phyloP scores from a whole-genome alignment of 768 basidiomycete species.

The Holtermannia corniformis region DNA sequence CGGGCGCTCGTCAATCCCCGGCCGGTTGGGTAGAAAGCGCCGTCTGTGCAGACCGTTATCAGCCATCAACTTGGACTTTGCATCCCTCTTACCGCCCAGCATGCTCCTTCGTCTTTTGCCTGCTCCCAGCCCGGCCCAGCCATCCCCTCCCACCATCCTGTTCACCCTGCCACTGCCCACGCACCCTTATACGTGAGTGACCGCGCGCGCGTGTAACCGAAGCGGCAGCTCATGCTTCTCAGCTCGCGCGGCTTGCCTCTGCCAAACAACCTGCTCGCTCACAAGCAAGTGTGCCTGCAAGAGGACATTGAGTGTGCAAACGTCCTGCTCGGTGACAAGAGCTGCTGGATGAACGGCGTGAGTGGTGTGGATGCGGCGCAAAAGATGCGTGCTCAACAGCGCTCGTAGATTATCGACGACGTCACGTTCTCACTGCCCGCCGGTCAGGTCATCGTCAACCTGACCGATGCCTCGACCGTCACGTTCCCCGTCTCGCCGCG shows the following conservation, averaged over 20 bases:
- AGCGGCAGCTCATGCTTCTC: background rate
- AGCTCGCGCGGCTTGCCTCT: conserved; percentile 33
- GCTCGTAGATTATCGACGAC: conserved; percentile 33
- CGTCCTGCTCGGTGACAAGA: conserved; percentile 39
- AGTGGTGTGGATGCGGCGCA: conserved; percentile 1
- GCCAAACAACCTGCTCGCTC: conserved; percentile 37
- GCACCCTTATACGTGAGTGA: conserved; percentile 35
- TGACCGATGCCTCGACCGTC: conserved; percentile 30
- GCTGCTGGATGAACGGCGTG: conserved; percentile 39
- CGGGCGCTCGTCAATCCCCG: too few relatives aligned
- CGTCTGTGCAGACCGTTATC: too few relatives aligned
- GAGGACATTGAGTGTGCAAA: conserved; percentile 39
- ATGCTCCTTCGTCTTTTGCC: conserved; percentile 43
- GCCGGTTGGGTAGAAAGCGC: too few relatives aligned
- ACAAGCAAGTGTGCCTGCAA: conserved; percentile 29
- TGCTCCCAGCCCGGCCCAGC: conserved; percentile 23
- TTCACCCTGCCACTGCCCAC: conserved; percentile 40
- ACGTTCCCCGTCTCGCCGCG: conserved; percentile 17
- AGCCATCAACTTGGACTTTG: too few relatives aligned
- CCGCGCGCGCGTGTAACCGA: background rate
- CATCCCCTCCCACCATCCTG: conserved; percentile 41
- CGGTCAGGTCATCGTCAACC: conserved; percentile 22
- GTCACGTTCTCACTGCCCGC: conserved; percentile 39
- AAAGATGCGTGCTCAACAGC: background rate
- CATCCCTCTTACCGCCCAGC: background rate